Evolutionary conservation across 129 eudicot genomes (phyloP).

Genomic region (Helianthus tuberosus): DNA sequence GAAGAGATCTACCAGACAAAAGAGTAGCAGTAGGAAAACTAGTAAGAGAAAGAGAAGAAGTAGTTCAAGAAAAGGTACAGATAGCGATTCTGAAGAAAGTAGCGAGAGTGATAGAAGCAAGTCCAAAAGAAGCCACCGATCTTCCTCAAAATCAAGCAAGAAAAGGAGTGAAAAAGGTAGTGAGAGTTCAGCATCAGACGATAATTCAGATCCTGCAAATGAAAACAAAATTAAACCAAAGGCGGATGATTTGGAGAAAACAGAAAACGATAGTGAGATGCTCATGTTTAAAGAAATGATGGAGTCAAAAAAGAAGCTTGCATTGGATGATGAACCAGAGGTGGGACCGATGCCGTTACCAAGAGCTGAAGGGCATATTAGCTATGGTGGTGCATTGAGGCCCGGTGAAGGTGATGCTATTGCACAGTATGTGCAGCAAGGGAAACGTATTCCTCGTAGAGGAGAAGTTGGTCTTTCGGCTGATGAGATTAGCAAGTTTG

Average conservation of each 20-base stretch:
- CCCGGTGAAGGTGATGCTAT: conserved; percentile 99
- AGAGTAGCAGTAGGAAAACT: conserved; percentile 36
- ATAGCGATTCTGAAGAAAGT: conserved; percentile 39
- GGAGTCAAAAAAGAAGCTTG: conserved; percentile 57
- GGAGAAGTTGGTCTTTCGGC: conserved; percentile 99
- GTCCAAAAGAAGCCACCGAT: conserved; percentile 28
- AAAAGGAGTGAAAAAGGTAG: conserved; percentile 46
- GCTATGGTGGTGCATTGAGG: conserved; percentile 98
- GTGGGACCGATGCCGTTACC: conserved; percentile 98
- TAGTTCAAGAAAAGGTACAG: conserved; percentile 37
- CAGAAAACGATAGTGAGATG: conserved; percentile 32
- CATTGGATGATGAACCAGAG: conserved; percentile 57
- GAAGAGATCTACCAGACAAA: conserved; percentile 35
- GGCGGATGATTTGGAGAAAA: conserved; percentile 40
- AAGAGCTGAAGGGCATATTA: conserved; percentile 93
- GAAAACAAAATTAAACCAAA: conserved; percentile 27
- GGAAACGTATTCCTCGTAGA: conserved; percentile 98
- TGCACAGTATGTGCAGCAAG: conserved; percentile 98
- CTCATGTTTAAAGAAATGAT: conserved; percentile 61
- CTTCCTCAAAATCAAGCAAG: conserved; percentile 50
- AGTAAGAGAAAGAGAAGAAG: conserved; percentile 48
- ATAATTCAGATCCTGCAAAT: conserved; percentile 36
- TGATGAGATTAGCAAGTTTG: conserved; percentile 88
- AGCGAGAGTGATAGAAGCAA: conserved; percentile 43
- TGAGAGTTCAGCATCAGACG: conserved; percentile 34